Conservation (phyloP, 2,329 filamentous ascomycete genomes). For the Paecilomyces fulvus region DNA sequence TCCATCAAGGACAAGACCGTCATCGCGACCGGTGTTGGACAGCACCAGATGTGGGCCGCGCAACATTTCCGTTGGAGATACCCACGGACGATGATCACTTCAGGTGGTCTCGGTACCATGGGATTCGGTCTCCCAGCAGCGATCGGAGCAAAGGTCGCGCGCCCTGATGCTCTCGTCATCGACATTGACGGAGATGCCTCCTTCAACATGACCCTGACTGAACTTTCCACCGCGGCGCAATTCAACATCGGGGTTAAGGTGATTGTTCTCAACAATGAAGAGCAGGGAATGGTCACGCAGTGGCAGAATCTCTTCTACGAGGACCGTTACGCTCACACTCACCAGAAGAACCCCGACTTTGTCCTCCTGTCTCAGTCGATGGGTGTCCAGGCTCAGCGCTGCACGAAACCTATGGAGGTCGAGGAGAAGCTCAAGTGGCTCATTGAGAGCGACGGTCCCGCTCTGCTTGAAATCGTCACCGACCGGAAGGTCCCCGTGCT, state of each 20-base stretch:
- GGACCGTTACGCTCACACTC: slow-evolving; percentile 83
- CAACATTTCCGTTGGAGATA: slow-evolving; percentile 94
- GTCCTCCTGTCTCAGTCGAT: slow-evolving; percentile 88
- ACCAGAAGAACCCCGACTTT: slow-evolving; percentile 93
- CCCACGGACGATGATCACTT: slow-evolving; percentile 91
- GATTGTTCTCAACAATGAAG: slow-evolving; percentile 91
- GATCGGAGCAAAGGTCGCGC: slow-evolving; percentile 87
- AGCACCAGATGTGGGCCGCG: slow-evolving; percentile 98
- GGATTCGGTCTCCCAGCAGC: slow-evolving; percentile 89
- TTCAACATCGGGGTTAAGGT: slow-evolving; percentile 97
- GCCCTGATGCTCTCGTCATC: slow-evolving; percentile 74
- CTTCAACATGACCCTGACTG: slow-evolving; percentile 96
- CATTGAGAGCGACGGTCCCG: slow-evolving; percentile 81
- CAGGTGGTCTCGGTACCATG: slow-evolving; percentile 92
- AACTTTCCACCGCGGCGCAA: slow-evolving; percentile 85
- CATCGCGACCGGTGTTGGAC: slow-evolving; percentile 89
- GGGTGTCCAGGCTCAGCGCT: slow-evolving; percentile 68
- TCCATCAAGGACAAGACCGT: slow-evolving; percentile 74
- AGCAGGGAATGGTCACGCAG: slow-evolving; percentile 98
- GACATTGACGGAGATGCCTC: slow-evolving; percentile 98
- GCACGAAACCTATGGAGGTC: slow-evolving; percentile 67
- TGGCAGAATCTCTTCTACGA: slow-evolving; percentile 98
- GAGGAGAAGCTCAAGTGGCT: slow-evolving; percentile 77
- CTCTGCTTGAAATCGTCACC: slow-evolving; percentile 82
- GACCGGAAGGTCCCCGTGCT: slow-evolving; percentile 77